Base-by-base conservation (phyloP, 257 asterid genomes). In the Scutellaria barbata region DNA sequence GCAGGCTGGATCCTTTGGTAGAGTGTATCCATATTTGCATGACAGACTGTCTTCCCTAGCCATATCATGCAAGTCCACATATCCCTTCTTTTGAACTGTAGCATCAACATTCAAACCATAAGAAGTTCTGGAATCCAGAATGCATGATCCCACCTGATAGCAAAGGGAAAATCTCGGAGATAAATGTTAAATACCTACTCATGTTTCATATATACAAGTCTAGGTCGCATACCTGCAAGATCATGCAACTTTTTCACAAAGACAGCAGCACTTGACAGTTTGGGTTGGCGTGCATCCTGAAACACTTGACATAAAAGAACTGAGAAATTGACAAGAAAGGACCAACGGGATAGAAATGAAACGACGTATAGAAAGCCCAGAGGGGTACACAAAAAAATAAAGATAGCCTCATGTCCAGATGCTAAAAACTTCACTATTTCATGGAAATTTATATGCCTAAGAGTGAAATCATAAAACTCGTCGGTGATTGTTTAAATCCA, bases 71-170 rank as follows among this genome's bases (percentile, higher is more conserved):
- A 89, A 85, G 76, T 95, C 97, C 50, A 85, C 89, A 77, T 92
- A 91, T 69, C 96, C 96, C 84, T 80, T 90, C 88, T 91, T 94
- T 76, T 89, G 98, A 82, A 89, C 99, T 91, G 95, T 76, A 63
- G 69, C 58, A 79, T 33, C 58, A 73, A 72, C 45, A 75, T 68
- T 63, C 79, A 69, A 77, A 42, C 74, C 22, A 72, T 76, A 69
- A 67, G 51, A 62, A 69, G 20, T 53, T 52, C 67, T 56, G 25
- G 30, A 81, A 62, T 40, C 61, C 39, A 47, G 33, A 68, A 66
- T 56, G 52, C 69, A 52, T 55, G 57, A 73, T 50, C 67, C 48
- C 33, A 47, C 67, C n/a, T 66, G 20, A 55, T 25, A 57, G 56
- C 10, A 65, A 65, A 64, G 22, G 8, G 57, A 62, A 37, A 45